A percentile compares a stretch with the other conserved stretches of the same genome.
Conservation (phyloP, 495 filamentous ascomycete genomes). For the Neurospora cerealis region DNA sequence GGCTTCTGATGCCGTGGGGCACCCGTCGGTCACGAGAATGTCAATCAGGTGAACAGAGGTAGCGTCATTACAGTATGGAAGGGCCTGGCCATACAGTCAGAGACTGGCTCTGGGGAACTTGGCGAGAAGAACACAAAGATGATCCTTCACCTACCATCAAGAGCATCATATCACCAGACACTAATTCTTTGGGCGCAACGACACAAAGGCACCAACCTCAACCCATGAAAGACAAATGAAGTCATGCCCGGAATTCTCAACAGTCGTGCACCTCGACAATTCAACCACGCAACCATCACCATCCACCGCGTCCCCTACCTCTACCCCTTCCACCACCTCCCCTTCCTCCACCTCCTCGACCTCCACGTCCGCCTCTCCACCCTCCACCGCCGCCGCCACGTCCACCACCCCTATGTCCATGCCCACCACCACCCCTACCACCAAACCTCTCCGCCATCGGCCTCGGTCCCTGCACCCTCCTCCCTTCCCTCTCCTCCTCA, state of each 20-base stretch:
- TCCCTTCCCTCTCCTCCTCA: constrained; percentile 54
- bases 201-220: not conserved
- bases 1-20: not conserved
- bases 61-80: not conserved
- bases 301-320: not conserved
- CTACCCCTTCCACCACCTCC: constrained; percentile 10
- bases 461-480: constrained; percentile 33
- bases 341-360: constrained; percentile 12
- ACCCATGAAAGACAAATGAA: not conserved
- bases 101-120: not conserved
- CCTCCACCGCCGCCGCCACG: constrained; percentile 29
- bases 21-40: not conserved
- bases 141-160: not conserved
- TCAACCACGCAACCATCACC: not conserved
- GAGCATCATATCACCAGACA: not conserved
- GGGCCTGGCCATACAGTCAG: not conserved
- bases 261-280: not conserved
- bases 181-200: not conserved
- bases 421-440: constrained; percentile 18
- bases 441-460: constrained; percentile 23
- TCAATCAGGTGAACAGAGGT: not conserved
- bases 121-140: not conserved
- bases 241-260: not conserved
- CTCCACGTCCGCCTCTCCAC: constrained; percentile 24
- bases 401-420: constrained; percentile 25